A percentile compares a stretch with the other conserved stretches of the same genome.
Conservation (phyloP, 2,329 filamentous ascomycete species). For the Monosporascus sp. region DNA sequence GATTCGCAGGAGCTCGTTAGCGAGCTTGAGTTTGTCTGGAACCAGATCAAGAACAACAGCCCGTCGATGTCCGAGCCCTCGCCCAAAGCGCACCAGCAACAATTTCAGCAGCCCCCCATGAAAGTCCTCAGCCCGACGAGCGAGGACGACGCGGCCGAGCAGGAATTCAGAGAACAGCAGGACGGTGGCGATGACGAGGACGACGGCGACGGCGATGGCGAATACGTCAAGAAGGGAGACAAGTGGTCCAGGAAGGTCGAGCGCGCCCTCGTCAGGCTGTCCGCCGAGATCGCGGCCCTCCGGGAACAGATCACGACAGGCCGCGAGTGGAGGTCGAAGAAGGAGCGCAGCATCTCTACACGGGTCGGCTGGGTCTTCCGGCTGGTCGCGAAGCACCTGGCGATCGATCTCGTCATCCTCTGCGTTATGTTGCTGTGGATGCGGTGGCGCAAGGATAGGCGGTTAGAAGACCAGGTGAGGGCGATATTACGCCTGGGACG, state of each 20-base stretch:
- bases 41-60: constrained; percentile 87
- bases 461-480: constrained; percentile 69
- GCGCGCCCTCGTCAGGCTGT: constrained; percentile 79
- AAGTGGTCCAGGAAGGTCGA: constrained; percentile 82
- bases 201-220: constrained; percentile 30
- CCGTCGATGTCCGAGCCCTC: constrained; percentile 57
- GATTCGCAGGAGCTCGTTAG: constrained; percentile 83
- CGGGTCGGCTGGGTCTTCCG: constrained; percentile 70
- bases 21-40: constrained; percentile 99
- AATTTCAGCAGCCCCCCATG: constrained; percentile 49
- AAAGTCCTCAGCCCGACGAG: constrained; percentile 80
- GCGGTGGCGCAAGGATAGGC: constrained; percentile 62
- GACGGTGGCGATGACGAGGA: constrained; percentile 37
- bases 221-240: constrained; percentile 37
- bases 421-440: constrained; percentile 65
- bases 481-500: constrained; percentile 52
- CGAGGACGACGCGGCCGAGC: constrained; percentile 67
- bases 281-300: constrained; percentile 84
- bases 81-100: constrained; percentile 39
- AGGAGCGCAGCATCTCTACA: constrained; percentile 56
- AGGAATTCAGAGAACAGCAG: constrained; percentile 45
- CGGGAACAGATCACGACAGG: constrained; percentile 83
- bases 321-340: constrained; percentile 63
- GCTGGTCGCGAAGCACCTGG: constrained; percentile 65
- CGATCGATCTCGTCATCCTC: constrained; percentile 64